phyloP scores from a whole-genome alignment of 495 filamentous ascomycete genomes.

The Trichoderma gamsii region DNA sequence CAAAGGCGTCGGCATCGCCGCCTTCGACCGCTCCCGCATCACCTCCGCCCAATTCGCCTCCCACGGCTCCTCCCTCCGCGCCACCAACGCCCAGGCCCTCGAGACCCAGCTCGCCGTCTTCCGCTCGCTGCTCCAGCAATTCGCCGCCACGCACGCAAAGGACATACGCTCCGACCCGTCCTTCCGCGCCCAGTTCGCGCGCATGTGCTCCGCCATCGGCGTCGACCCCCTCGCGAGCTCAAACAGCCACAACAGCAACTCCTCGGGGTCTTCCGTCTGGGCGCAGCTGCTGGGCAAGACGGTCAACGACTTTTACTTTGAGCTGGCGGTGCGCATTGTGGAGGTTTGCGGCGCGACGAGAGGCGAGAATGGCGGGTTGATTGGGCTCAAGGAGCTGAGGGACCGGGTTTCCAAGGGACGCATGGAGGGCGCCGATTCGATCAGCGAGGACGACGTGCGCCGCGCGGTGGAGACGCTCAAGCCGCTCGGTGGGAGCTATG shows the following conservation, averaged over 20 bases:
- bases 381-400: slow-evolving; percentile 75
- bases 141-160: slow-evolving; percentile 87
- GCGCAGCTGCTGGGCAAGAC: slow-evolving; percentile 82
- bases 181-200: slow-evolving; percentile 93
- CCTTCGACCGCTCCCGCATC: slow-evolving; percentile 78
- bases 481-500: slow-evolving; percentile 83
- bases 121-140: slow-evolving; percentile 86
- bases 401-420: slow-evolving; percentile 63
- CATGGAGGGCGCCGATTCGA: slow-evolving; percentile 68
- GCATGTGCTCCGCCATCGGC: slow-evolving; percentile 96
- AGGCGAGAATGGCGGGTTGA: slow-evolving; percentile 85
- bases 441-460: slow-evolving; percentile 82
- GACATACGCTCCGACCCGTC: slow-evolving; percentile 91
- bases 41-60: slow-evolving; percentile 77
- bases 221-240: slow-evolving; percentile 83
- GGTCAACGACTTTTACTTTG: slow-evolving; percentile 98
- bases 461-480: slow-evolving; percentile 82
- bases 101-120: slow-evolving; percentile 92
- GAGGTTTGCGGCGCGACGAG: slow-evolving; percentile 86
- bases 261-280: slow-evolving; percentile 63
- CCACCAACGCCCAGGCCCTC: slow-evolving; percentile 71
- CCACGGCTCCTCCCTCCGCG: slow-evolving; percentile 80
- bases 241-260: slow-evolving; percentile 32
- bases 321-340: slow-evolving; percentile 86
- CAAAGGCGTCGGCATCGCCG: slow-evolving; percentile 81